phyloP scores from a whole-genome alignment of 1,284 basidiomycete genomes.

The Malassezia sympodialis region DNA sequence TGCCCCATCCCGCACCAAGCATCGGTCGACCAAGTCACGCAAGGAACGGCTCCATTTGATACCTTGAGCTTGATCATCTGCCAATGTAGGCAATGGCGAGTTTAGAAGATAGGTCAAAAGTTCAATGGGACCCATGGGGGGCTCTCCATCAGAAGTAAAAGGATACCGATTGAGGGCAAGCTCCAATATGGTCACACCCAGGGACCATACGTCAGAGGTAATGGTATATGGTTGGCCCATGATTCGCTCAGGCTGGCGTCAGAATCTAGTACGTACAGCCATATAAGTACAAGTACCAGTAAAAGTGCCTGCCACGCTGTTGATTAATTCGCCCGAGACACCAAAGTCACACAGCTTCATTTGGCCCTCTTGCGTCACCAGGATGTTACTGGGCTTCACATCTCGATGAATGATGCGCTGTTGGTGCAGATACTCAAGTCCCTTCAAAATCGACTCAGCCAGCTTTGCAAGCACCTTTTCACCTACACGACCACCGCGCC shows the following conservation, averaged over 20 bases:
- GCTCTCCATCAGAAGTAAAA: conserved; percentile 69
- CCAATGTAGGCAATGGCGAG: conserved; percentile 71
- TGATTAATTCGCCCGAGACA: conserved; percentile 85
- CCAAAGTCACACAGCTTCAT: conserved; percentile 94
- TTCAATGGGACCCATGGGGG: conserved; percentile 68
- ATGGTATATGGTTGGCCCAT: conserved; percentile 80
- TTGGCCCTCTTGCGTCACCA: conserved; percentile 72
- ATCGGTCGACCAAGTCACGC: conserved; percentile 81
- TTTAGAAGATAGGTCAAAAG: conserved; percentile 82
- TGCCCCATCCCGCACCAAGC: conserved; percentile 56
- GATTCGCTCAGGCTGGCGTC: conserved; percentile 74
- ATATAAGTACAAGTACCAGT: conserved; percentile 96
- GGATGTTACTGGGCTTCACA: conserved; percentile 93
- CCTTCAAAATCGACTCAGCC: conserved; percentile 80
- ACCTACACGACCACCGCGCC: conserved; percentile 65
- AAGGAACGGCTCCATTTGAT: conserved; percentile 69
- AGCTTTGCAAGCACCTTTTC: conserved; percentile 87
- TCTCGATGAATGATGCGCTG: conserved; percentile 89
- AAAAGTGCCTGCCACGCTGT: conserved; percentile 84
- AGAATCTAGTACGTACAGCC: conserved; percentile 60
- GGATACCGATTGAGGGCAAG: conserved; percentile 90
- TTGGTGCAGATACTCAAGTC: conserved; percentile 81
- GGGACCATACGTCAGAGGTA: conserved; percentile 95
- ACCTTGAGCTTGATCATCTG: conserved; percentile 52
- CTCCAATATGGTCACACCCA: conserved; percentile 83